A percentile compares a stretch with the other conserved stretches of the same genome.
Evolutionary conservation across 352 stramenopile genomes (phyloP).

Genomic region (Lagenidium giganteum): DNA sequence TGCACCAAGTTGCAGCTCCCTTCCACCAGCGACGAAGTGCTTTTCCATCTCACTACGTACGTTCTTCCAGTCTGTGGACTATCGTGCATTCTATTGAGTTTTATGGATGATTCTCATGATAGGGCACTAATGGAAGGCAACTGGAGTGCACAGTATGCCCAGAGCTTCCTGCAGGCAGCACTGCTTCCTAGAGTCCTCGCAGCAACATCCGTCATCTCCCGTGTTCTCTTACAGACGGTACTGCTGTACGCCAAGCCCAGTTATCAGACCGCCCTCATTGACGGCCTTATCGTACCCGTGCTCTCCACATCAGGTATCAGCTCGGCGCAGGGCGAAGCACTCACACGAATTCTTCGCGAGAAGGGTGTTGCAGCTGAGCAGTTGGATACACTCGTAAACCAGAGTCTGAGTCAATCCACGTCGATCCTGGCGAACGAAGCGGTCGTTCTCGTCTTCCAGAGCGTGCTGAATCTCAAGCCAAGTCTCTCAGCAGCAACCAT

Average conservation of each 20-base stretch:
- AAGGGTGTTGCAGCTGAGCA: conserved; percentile 39
- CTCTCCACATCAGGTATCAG: conserved; percentile 29
- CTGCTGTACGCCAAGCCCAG: conserved; percentile 40
- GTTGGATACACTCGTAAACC: conserved; percentile 41
- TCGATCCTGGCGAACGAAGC: conserved; percentile 52
- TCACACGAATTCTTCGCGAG: conserved; percentile 55
- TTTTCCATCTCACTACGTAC: conserved; percentile 52
- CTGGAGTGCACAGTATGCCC: conserved; percentile 66
- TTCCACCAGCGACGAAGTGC: conserved; percentile 47
- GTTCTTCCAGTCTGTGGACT: conserved; percentile 1
- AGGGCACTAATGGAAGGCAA: conserved; percentile 57
- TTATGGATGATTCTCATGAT: not conserved
- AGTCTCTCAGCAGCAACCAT: conserved; percentile 34
- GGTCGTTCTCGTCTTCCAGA: conserved; percentile 68
- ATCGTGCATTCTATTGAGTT: not conserved
- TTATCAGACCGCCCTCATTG: conserved; percentile 35
- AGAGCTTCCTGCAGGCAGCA: conserved; percentile 47
- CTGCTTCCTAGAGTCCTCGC: conserved; percentile 50
- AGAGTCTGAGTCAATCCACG: conserved; percentile 10
- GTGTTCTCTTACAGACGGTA: conserved; percentile 53
- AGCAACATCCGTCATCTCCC: conserved; percentile 67
- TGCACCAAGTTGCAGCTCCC: conserved; percentile 43
- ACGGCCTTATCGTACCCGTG: conserved; percentile 51
- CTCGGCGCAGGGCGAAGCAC: conserved; percentile 55
- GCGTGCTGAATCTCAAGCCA: conserved; percentile 58